Evolutionary conservation across 2,329 filamentous ascomycete species (phyloP).

Genomic region (Gaeumannomyces sp.): DNA sequence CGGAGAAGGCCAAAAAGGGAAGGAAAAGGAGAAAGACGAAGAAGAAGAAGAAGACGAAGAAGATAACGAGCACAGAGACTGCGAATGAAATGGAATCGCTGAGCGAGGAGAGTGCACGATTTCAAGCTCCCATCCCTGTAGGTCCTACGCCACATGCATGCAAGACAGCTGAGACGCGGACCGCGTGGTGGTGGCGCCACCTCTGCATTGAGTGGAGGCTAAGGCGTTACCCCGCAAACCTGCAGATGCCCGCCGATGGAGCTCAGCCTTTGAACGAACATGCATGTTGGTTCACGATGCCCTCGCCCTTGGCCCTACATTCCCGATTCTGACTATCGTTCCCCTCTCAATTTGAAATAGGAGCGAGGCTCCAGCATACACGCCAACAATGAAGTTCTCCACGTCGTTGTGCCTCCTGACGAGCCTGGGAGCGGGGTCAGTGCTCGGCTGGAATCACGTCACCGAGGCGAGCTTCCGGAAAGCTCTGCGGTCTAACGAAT

Average conservation of each 20-base stretch:
- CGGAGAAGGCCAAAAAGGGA: not conserved
- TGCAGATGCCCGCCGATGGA: too few relatives aligned
- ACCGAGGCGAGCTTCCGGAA: constrained; percentile 10
- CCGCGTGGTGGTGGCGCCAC: too few relatives aligned
- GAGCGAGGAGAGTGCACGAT: too few relatives aligned
- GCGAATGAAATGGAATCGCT: too few relatives aligned
- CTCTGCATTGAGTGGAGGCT: too few relatives aligned
- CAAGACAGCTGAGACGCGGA: too few relatives aligned
- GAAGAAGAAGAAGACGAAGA: too few relatives aligned
- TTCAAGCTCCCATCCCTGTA: too few relatives aligned
- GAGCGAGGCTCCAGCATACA: not conserved
- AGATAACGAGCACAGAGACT: too few relatives aligned
- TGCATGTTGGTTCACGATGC: not conserved
- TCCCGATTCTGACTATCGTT: not conserved
- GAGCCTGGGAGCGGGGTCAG: constrained; percentile 1
- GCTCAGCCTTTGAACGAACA: not conserved
- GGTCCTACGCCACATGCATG: too few relatives aligned
- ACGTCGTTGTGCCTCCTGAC: not conserved
- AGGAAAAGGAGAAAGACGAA: not conserved
- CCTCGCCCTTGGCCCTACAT: not conserved
- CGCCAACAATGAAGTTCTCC: constrained; percentile 4
- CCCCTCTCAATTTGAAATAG: not conserved
- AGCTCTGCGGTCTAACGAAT: constrained; percentile 14
- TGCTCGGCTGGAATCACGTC: constrained; percentile 19
- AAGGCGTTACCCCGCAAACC: too few relatives aligned